Conservation (phyloP, 495 filamentous ascomycete species). For the Neurospora sp. region DNA sequence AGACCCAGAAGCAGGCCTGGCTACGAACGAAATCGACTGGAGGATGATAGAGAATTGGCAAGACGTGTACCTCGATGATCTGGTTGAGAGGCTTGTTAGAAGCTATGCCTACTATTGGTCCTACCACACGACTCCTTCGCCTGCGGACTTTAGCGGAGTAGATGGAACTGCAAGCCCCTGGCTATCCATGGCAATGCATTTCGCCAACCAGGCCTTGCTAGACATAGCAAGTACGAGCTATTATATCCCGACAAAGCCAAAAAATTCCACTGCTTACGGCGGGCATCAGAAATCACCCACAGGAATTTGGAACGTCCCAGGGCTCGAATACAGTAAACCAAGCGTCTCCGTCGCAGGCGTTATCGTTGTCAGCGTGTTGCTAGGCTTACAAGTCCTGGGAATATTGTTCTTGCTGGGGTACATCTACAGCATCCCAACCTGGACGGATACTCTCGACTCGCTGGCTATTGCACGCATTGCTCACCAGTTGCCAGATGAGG, state of each 20-base stretch:
- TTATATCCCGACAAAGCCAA: not conserved
- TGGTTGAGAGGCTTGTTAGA: not conserved
- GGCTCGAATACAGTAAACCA: not conserved
- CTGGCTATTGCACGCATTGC: slow-evolving; percentile 2
- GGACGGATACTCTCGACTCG: slow-evolving; percentile 3
- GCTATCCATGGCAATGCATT: not conserved
- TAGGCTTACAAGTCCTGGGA: not conserved
- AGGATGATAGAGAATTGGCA: not conserved
- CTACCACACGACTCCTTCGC: not conserved
- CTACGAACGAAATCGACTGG: not conserved
- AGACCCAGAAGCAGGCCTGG: not conserved
- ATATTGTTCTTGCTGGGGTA: not conserved
- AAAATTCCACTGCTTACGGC: not conserved
- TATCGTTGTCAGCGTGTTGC: not conserved
- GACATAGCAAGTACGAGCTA: not conserved
- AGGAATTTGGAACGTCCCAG: not conserved
- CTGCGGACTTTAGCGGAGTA: not conserved
- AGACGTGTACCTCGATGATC: not conserved
- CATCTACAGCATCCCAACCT: slow-evolving; percentile 3
- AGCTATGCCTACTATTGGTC: not conserved
- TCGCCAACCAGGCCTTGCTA: not conserved
- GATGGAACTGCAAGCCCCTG: not conserved
- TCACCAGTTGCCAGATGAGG: not conserved
- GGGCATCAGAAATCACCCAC: not conserved
- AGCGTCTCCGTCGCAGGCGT: not conserved